Evolutionary conservation across 164 flowering plant species (phyloP).

Genomic region (Kalanchoe fedtschenkoi): DNA sequence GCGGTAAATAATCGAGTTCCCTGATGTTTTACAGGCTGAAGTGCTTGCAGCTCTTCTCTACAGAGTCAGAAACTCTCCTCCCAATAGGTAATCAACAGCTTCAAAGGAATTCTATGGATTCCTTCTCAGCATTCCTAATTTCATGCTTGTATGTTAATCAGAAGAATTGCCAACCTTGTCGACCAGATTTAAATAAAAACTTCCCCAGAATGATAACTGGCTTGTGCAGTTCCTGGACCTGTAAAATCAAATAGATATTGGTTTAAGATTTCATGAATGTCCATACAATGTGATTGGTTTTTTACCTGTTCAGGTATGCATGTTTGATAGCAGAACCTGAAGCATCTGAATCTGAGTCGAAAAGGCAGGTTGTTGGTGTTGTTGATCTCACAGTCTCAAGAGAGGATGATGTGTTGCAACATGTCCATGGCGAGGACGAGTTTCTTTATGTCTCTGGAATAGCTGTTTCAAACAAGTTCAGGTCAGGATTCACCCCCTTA

Average conservation of each 20-base stretch:
- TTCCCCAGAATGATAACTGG: too few species aligned
- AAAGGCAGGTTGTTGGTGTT: conserved; percentile 46
- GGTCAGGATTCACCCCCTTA: conserved; percentile 44
- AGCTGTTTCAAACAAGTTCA: conserved; percentile 56
- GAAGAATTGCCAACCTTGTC: background rate
- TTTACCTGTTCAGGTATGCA: conserved; percentile 68
- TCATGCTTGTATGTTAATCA: background rate
- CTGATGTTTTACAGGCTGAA: conserved; percentile 49
- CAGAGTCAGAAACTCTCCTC: conserved; percentile 64
- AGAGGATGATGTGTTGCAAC: conserved; percentile 43
- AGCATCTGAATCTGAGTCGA: background rate
- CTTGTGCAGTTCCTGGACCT: too few species aligned
- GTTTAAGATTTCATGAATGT: background rate
- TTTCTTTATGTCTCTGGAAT: conserved; percentile 84
- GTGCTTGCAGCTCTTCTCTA: conserved; percentile 68
- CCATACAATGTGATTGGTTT: background rate
- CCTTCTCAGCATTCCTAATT: background rate
- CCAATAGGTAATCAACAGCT: conserved; percentile 43
- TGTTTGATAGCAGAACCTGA: conserved; percentile 65
- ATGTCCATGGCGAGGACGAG: conserved; percentile 50
- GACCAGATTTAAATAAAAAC: background rate
- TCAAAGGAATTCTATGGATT: background rate
- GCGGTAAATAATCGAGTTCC: background rate
- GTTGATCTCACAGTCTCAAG: conserved; percentile 65
- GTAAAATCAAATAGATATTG: background rate